Percentiles rank a stretch among this genome's conserved stretches.
phyloP scores from a whole-genome alignment of 495 filamentous ascomycete genomes.

The Parachaetomium inaequale region DNA sequence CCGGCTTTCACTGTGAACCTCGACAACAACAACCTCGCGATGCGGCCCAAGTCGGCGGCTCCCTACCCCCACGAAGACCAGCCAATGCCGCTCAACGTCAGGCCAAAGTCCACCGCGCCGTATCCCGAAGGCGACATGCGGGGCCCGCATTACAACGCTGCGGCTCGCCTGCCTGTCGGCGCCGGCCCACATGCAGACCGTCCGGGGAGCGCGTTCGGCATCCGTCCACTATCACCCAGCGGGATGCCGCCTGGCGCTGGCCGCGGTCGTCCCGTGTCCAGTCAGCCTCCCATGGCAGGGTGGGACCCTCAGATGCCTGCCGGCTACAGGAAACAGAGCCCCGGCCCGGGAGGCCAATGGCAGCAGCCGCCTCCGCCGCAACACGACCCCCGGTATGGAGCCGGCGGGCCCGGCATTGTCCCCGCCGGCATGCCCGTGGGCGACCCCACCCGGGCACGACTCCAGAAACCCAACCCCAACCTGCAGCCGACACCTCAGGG shows the following conservation, averaged over 20 bases:
- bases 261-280: constrained; percentile 26
- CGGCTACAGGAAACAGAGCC: constrained; percentile 43
- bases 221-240: constrained; percentile 44
- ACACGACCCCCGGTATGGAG: constrained; percentile 15
- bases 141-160: constrained; percentile 36
- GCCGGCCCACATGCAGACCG: constrained; percentile 50
- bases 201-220: constrained; percentile 65
- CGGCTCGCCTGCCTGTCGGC: constrained; percentile 36
- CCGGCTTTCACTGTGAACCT: constrained; percentile 46
- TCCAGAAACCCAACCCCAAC: constrained; percentile 40
- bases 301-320: constrained; percentile 45
- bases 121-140: constrained; percentile 52
- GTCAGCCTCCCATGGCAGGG: constrained; percentile 31
- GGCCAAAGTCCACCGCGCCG: constrained; percentile 42
- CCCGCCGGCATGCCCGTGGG: constrained; percentile 24
- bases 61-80: constrained; percentile 50
- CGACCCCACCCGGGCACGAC: constrained; percentile 31
- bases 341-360: constrained; percentile 25
- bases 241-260: constrained; percentile 16
- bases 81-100: constrained; percentile 40
- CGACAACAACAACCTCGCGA: constrained; percentile 33
- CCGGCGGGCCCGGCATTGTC: constrained; percentile 1
- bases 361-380: constrained; percentile 18
- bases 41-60: constrained; percentile 50
- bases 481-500: constrained; percentile 18